Conservation (phyloP, 805 yeast genomes). For the Ogataea allantospora region DNA sequence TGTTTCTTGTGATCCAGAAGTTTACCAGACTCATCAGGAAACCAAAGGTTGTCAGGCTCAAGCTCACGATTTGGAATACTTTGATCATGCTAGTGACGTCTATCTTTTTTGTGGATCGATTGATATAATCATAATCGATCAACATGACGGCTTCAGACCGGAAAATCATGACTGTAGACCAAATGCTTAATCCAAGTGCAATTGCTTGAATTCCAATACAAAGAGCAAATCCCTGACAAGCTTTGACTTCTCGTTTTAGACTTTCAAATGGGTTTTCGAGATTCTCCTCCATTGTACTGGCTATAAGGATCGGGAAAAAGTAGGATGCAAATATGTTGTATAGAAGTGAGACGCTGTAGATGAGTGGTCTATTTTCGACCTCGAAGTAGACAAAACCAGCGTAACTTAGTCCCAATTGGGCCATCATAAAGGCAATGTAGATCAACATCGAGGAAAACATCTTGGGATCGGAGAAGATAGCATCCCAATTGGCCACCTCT, state of each 20-base stretch:
- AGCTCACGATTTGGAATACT: conserved; percentile 26
- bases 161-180: conserved; percentile 23
- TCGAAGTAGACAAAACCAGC: conserved; percentile 29
- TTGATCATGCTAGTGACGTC: conserved; percentile 24
- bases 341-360: conserved; percentile 24
- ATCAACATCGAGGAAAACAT: conserved; percentile 20
- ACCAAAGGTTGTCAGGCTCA: conserved; percentile 21
- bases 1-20: conserved; percentile 24
- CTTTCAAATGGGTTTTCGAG: conserved; percentile 26
- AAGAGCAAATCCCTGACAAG: conserved; percentile 22
- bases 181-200: conserved; percentile 22
- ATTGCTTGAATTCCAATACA: conserved; percentile 21
- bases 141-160: conserved; percentile 9
- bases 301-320: conserved; percentile 27
- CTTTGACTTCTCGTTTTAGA: conserved; percentile 23
- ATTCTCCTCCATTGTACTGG: conserved; percentile 25
- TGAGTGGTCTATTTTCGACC: conserved; percentile 24
- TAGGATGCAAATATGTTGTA: conserved; percentile 28
- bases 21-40: conserved; percentile 23
- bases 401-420: conserved; percentile 29
- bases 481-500: conserved; percentile 28
- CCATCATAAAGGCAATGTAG: conserved; percentile 25
- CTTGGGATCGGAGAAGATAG: conserved; percentile 24
- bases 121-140: conserved; percentile 16
- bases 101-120: conserved; percentile 8